These are phyloP conservation scores for Penicillium simplicissimum DNA, from an alignment of 495 filamentous ascomycete species.

Conservation along the genomic window DNA sequence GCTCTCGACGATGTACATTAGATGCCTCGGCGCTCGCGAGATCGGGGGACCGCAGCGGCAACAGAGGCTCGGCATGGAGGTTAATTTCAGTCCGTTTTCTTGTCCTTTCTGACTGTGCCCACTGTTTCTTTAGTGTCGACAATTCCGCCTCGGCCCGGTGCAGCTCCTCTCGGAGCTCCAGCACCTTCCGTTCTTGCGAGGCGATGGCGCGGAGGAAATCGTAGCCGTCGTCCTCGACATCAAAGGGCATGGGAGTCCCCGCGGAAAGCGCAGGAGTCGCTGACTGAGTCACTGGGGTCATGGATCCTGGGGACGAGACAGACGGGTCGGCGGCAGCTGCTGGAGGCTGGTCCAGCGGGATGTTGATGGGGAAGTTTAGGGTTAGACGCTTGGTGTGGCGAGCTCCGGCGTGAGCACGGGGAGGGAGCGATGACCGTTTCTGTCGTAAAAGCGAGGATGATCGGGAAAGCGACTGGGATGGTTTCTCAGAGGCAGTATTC, in stretches of 20 bases:
- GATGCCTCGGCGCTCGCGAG: constrained; percentile 22
- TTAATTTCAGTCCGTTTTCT: constrained; percentile 70
- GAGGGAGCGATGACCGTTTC: constrained; percentile 55
- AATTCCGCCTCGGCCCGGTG: constrained; percentile 77
- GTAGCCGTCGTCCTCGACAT: constrained; percentile 56
- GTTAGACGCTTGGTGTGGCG: constrained; percentile 73
- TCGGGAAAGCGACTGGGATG: constrained; percentile 17
- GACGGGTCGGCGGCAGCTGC: constrained; percentile 29
- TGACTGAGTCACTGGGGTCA: constrained; percentile 41
- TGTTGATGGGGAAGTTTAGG: constrained; percentile 72
- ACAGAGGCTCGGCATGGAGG: constrained; percentile 55
- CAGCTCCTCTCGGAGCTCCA: constrained; percentile 90
- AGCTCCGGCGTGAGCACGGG: constrained; percentile 53
- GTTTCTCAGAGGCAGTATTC: constrained; percentile 23
- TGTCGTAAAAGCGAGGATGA: constrained; percentile 25
- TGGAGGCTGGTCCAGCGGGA: constrained; percentile 32
- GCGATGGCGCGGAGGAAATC: constrained; percentile 87
- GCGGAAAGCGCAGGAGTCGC: constrained; percentile 33
- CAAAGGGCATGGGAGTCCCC: constrained; percentile 47
- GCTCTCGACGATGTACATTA: constrained; percentile 29
- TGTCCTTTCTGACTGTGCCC: constrained; percentile 73
- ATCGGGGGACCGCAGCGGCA: constrained; percentile 53
- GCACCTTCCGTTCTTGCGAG: constrained; percentile 86
- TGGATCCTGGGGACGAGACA: constrained; percentile 39
- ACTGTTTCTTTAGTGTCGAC: constrained; percentile 74